Evolutionary conservation across 345 rosid genomes (phyloP).

Genomic region (Rhodamnia argentea): DNA sequence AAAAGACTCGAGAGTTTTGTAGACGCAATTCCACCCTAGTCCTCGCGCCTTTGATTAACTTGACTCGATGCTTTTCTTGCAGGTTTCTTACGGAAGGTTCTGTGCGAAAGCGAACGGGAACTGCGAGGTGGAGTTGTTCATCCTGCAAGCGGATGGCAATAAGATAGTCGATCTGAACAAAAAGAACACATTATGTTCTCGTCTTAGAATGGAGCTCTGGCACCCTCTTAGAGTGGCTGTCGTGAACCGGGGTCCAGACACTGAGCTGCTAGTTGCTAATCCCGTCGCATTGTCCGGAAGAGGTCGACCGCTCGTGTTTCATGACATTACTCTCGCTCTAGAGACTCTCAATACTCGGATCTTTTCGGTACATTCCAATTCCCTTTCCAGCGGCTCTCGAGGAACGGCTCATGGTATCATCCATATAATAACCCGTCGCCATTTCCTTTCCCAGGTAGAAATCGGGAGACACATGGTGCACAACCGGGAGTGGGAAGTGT

Average conservation of each 20-base stretch:
- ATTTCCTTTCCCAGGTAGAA: conserved; percentile 50
- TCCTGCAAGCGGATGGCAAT: conserved; percentile 54
- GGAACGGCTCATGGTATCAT: neutral
- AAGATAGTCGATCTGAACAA: conserved; percentile 61
- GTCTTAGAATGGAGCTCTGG: conserved; percentile 53
- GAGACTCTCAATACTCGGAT: conserved; percentile 69
- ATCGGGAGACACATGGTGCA: conserved; percentile 61
- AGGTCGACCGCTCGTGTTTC: conserved; percentile 89
- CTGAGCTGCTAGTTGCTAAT: conserved; percentile 81
- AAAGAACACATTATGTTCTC: conserved; percentile 49
- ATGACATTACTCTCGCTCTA: conserved; percentile 79
- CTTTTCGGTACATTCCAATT: conserved; percentile 50
- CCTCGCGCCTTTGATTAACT: neutral
- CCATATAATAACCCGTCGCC: neutral
- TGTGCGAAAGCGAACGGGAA: conserved; percentile 24
- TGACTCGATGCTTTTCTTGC: neutral
- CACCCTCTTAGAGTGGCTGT: conserved; percentile 81
- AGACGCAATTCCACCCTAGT: neutral
- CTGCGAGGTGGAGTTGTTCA: conserved; percentile 52
- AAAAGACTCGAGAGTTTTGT: neutral
- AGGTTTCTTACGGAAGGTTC: conserved; percentile 63
- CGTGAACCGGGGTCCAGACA: conserved; percentile 85
- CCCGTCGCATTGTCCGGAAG: conserved; percentile 89
- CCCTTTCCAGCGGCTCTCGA: neutral
- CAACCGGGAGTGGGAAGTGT: conserved; percentile 88